Evolutionary conservation across 768 basidiomycete genomes (phyloP).

Genomic region (Lactifluus echinatus): DNA sequence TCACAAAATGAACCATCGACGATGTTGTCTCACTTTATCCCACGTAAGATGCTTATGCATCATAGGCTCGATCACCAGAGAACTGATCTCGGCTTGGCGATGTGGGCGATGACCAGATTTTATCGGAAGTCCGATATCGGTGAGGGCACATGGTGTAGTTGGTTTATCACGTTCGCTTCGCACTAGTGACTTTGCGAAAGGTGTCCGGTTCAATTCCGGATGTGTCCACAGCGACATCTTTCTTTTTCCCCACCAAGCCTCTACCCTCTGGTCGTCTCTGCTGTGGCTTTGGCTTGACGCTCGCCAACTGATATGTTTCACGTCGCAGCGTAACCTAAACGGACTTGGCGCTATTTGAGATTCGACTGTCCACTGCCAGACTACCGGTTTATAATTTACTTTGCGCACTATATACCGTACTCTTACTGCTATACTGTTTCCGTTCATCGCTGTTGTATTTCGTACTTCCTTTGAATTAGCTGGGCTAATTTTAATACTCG

Average conservation of each 20-base stretch:
- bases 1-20: no score
- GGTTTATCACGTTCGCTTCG: constrained; percentile 9
- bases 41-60: no score
- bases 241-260: background rate
- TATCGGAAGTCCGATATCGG: background rate
- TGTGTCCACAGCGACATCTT: background rate
- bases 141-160: background rate
- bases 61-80: no score
- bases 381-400: background rate
- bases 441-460: no score
- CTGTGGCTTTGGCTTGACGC: background rate
- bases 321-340: no score
- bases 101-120: background rate
- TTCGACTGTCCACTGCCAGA: background rate
- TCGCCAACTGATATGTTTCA: background rate
- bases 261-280: background rate
- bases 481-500: background rate
- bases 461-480: background rate
- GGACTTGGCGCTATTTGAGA: background rate
- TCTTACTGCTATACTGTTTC: background rate
- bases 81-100: no score
- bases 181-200: background rate
- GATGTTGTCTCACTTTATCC: no score
- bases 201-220: constrained; percentile 9
- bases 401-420: no score